Evolutionary conservation across 345 rosid genomes (phyloP).

Genomic region (Orychophragmus violaceus): DNA sequence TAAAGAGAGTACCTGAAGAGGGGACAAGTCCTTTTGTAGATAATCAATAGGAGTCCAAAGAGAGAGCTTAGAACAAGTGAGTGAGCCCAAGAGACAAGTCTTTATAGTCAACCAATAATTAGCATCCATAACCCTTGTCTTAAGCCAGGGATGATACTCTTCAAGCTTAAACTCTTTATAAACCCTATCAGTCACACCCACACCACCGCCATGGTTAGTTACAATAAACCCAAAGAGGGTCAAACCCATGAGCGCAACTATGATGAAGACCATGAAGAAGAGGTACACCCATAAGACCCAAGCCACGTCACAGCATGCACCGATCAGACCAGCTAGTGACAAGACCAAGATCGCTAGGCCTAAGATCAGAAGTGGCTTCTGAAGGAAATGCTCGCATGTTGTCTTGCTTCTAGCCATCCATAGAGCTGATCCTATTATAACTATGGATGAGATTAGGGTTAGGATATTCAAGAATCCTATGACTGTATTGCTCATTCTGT

Average conservation of each 20-base stretch:
- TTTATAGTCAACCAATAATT: conserved; percentile 63
- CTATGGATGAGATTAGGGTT: conserved; percentile 74
- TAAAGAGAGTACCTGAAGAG: conserved; percentile 53
- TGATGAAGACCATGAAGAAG: conserved; percentile 71
- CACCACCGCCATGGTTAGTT: conserved; percentile 71
- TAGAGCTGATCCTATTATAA: conserved; percentile 76
- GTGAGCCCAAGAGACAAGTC: conserved; percentile 67
- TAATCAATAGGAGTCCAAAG: conserved; percentile 90
- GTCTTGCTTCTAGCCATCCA: conserved; percentile 84
- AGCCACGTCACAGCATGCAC: conserved; percentile 78
- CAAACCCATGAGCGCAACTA: conserved; percentile 53
- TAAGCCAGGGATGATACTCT: conserved; percentile 80
- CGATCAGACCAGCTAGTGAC: conserved; percentile 79
- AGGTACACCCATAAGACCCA: conserved; percentile 93
- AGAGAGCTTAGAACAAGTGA: conserved; percentile 56
- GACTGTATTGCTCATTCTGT: conserved; percentile 71
- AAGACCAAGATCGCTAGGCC: conserved; percentile 66
- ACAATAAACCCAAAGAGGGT: conserved; percentile 79
- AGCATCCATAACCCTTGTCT: conserved; percentile 46
- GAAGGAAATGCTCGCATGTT: conserved; percentile 80
- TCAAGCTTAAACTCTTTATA: conserved; percentile 68
- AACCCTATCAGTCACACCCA: conserved; percentile 51
- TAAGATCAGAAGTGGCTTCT: conserved; percentile 67
- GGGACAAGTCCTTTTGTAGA: conserved; percentile 52
- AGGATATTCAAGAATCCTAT: conserved; percentile 74